A percentile compares a stretch with the other conserved stretches of the same genome.
Conservation (phyloP, 2,329 filamentous ascomycete genomes). For the Thelonectria blattea region DNA sequence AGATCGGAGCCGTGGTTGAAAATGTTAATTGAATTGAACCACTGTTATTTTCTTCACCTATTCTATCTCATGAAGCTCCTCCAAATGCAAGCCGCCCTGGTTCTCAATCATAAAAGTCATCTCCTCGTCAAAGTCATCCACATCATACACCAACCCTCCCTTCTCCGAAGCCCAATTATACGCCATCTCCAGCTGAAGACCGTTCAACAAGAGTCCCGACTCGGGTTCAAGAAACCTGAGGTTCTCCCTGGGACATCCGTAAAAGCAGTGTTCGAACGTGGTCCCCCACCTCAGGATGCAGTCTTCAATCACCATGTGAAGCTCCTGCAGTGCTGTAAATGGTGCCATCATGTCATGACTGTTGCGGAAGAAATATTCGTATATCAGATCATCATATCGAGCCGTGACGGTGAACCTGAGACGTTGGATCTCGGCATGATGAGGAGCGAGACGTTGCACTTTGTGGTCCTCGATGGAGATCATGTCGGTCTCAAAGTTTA, state of each 20-base stretch:
- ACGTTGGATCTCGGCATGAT: slow-evolving; percentile 22
- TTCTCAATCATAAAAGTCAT: background rate
- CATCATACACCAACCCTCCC: slow-evolving; percentile 14
- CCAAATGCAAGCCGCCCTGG: background rate
- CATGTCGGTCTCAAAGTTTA: slow-evolving; percentile 28
- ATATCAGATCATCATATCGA: slow-evolving; percentile 1
- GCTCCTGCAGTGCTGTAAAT: slow-evolving; percentile 21
- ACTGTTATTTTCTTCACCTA: background rate
- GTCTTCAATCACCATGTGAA: slow-evolving; percentile 19
- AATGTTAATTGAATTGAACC: background rate
- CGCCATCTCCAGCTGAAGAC: slow-evolving; percentile 11
- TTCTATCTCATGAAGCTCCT: slow-evolving; percentile 1
- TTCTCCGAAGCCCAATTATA: background rate
- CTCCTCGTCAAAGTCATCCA: slow-evolving; percentile 20
- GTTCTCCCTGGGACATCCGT: slow-evolving; percentile 20
- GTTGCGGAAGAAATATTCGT: slow-evolving; percentile 9
- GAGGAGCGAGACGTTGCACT: slow-evolving; percentile 4
- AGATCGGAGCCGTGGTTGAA: background rate
- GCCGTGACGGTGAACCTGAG: slow-evolving; percentile 17
- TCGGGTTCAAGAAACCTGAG: slow-evolving; percentile 21
- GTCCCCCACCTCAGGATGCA: slow-evolving; percentile 2
- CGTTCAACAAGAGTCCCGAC: slow-evolving; percentile 20
- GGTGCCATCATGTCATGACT: slow-evolving; percentile 1
- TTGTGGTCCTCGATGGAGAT: slow-evolving; percentile 14
- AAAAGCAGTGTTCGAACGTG: slow-evolving; percentile 1